Evolutionary conservation across 1,139 yeast genomes (phyloP).

Genomic region (Citeromyces hawaiiensis): DNA sequence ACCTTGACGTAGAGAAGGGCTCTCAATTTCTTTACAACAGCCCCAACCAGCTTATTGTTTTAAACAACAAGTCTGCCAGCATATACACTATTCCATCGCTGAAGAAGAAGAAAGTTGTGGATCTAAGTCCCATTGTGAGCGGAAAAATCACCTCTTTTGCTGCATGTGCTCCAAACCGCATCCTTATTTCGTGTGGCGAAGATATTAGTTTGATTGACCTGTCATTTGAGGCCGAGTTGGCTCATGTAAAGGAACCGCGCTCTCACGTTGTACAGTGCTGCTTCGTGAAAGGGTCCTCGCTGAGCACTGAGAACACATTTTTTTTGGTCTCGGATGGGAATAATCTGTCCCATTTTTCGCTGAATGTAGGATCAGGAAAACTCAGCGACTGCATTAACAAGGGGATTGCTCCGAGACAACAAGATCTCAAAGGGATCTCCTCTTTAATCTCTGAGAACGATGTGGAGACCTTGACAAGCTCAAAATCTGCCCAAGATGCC

Average conservation of each 20-base stretch:
- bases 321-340: slow-evolving; percentile 28
- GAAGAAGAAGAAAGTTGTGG: neutral
- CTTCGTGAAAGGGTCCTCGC: slow-evolving; percentile 28
- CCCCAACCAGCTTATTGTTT: neutral
- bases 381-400: slow-evolving; percentile 40
- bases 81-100: neutral
- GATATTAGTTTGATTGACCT: slow-evolving; percentile 29
- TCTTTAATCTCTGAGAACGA: slow-evolving; percentile 11
- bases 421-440: slow-evolving; percentile 19
- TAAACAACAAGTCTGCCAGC: neutral
- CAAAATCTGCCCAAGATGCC: neutral
- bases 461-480: neutral
- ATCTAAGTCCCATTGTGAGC: neutral
- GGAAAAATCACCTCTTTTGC: neutral
- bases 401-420: slow-evolving; percentile 3
- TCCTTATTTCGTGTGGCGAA: slow-evolving; percentile 25
- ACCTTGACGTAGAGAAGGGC: neutral
- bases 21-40: neutral
- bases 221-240: slow-evolving; percentile 27
- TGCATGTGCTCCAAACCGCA: slow-evolving; percentile 30
- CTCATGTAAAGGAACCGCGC: neutral
- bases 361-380: slow-evolving; percentile 59
- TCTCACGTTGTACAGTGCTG: slow-evolving; percentile 7
- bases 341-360: slow-evolving; percentile 22
- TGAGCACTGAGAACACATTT: slow-evolving; percentile 25